Conservation (phyloP, 495 filamentous ascomycete genomes). For the Oidiodendron maius region DNA sequence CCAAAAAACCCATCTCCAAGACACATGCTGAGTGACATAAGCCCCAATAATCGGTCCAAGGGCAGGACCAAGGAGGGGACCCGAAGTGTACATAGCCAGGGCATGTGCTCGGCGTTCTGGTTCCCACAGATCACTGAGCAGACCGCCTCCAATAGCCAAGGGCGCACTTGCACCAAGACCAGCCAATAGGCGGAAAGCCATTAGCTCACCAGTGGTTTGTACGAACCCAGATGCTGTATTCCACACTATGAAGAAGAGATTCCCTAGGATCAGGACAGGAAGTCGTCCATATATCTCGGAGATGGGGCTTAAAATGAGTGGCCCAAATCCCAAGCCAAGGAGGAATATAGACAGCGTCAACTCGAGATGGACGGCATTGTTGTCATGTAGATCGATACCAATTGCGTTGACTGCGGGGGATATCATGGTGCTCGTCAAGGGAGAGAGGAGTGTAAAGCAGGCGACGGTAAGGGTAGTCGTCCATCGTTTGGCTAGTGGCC, state of each 20-base stretch:
- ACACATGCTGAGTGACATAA: slow-evolving; percentile 41
- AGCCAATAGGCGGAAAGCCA: slow-evolving; percentile 56
- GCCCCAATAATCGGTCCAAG: slow-evolving; percentile 46
- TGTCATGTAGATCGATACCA: not conserved
- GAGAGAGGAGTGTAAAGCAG: not conserved
- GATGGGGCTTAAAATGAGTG: not conserved
- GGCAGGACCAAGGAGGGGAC: slow-evolving; percentile 38
- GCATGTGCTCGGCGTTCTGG: slow-evolving; percentile 48
- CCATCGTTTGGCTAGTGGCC: not conserved
- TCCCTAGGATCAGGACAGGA: not conserved
- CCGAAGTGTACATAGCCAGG: slow-evolving; percentile 46
- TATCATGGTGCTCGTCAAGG: not conserved
- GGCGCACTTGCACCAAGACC: slow-evolving; percentile 51
- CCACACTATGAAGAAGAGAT: not conserved
- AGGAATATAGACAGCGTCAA: not conserved
- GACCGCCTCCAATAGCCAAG: slow-evolving; percentile 47
- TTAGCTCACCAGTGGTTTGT: slow-evolving; percentile 45
- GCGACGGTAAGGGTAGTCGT: not conserved
- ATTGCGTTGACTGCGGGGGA: not conserved
- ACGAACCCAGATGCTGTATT: slow-evolving; percentile 51
- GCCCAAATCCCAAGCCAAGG: not conserved
- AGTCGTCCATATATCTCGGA: not conserved
- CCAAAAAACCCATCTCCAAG: slow-evolving; percentile 60
- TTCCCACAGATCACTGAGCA: slow-evolving; percentile 52
- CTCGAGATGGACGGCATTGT: not conserved